A percentile compares a stretch with the other conserved stretches of the same genome.
phyloP scores from a whole-genome alignment of 2,329 filamentous ascomycete species.

The Microcyclospora tardicrescens region DNA sequence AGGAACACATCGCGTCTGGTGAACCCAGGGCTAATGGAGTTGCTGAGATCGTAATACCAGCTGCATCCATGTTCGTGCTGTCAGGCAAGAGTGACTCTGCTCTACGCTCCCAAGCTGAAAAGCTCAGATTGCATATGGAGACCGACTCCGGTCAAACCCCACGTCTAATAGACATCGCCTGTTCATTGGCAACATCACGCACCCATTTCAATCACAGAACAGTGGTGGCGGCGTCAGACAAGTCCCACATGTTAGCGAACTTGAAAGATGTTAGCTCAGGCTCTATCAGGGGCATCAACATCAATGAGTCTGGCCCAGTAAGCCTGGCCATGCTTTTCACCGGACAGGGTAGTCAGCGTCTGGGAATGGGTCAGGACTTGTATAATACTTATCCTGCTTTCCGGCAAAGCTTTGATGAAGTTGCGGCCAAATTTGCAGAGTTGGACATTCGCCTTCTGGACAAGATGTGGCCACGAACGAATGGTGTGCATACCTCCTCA shows the following conservation, averaged over 20 bases:
- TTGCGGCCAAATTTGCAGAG: neutral
- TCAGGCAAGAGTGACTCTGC: neutral
- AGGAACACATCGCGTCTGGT: constrained; percentile 36
- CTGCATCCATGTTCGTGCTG: neutral
- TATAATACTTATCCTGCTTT: constrained; percentile 11
- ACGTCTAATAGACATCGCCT: constrained; percentile 14
- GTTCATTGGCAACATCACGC: constrained; percentile 34
- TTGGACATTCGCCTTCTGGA: neutral
- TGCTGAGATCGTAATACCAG: too few species aligned
- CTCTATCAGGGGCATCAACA: neutral
- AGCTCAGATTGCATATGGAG: neutral
- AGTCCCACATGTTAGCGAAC: too few species aligned
- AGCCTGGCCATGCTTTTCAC: constrained; percentile 19
- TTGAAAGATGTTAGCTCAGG: too few species aligned
- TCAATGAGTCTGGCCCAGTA: neutral
- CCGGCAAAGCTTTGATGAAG: neutral
- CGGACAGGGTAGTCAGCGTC: constrained; percentile 24
- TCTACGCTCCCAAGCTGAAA: neutral
- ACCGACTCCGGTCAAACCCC: too few species aligned
- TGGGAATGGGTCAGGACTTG: constrained; percentile 18
- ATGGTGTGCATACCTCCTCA: neutral
- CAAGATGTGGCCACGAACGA: neutral
- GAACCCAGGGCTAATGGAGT: constrained; percentile 9
- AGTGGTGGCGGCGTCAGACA: constrained; percentile 19
- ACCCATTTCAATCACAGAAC: constrained; percentile 43